phyloP scores from a whole-genome alignment of 2,329 filamentous ascomycete genomes.

The Tricladium varicosporioides region DNA sequence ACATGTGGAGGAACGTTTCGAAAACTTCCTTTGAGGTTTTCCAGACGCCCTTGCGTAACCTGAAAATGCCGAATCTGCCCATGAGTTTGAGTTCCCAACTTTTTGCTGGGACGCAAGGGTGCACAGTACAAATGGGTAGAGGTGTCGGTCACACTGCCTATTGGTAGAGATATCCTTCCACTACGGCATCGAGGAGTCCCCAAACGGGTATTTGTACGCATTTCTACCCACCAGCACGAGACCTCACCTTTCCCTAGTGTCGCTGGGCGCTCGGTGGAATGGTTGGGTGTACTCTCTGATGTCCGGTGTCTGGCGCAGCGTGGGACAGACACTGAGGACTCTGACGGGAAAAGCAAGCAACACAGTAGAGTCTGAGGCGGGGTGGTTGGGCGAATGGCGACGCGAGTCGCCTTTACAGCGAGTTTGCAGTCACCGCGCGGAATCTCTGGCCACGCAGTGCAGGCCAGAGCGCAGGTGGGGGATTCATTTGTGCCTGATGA shows the following conservation, averaged over 20 bases:
- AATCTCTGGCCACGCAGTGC: background rate
- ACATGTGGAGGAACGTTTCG: background rate
- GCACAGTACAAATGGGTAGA: background rate
- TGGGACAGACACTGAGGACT: background rate
- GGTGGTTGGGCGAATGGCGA: slow-evolving; percentile 14
- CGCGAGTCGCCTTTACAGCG: background rate
- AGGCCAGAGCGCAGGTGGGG: background rate
- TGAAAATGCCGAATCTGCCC: background rate
- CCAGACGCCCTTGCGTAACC: background rate
- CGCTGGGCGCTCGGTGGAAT: background rate
- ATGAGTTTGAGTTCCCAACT: background rate
- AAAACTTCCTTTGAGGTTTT: background rate
- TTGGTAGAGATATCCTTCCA: background rate
- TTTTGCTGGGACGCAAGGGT: background rate
- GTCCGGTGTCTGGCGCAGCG: background rate
- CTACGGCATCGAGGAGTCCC: background rate
- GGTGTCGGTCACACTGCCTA: background rate
- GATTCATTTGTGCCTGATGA: slow-evolving; percentile 9
- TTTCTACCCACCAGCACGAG: background rate
- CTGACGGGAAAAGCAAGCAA: background rate
- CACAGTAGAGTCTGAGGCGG: background rate
- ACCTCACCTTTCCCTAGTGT: background rate
- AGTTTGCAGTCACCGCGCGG: background rate
- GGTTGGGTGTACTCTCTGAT: background rate
- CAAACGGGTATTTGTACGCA: background rate